Percentiles rank a stretch among this genome's conserved stretches.
Conservation (phyloP, 2,329 filamentous ascomycete genomes). For the Claviceps monticola region DNA sequence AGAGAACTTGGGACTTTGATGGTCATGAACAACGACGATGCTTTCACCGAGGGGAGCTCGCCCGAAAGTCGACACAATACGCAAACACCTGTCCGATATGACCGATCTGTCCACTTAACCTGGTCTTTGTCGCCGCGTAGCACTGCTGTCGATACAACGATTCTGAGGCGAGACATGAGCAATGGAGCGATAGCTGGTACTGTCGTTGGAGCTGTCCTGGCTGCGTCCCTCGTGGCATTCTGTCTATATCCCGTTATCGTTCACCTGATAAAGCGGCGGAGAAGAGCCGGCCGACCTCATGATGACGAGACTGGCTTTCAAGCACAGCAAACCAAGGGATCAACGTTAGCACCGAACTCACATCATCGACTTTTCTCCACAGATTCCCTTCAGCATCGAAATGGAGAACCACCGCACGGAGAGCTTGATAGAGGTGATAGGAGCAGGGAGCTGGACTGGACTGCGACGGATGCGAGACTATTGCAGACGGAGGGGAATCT, state of each 20-base stretch:
- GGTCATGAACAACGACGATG: neutral
- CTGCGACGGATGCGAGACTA: slow-evolving; percentile 7
- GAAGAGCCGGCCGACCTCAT: slow-evolving; percentile 9
- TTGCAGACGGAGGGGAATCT: neutral
- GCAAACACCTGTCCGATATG: neutral
- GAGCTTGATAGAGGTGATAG: slow-evolving; percentile 6
- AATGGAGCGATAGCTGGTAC: slow-evolving; percentile 25
- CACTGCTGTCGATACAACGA: slow-evolving; percentile 6
- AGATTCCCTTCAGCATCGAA: slow-evolving; percentile 21
- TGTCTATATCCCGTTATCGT: slow-evolving; percentile 28
- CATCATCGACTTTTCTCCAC: slow-evolving; percentile 22
- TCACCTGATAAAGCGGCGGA: slow-evolving; percentile 17
- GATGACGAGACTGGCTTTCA: slow-evolving; percentile 19
- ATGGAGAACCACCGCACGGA: slow-evolving; percentile 16
- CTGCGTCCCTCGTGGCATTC: slow-evolving; percentile 18
- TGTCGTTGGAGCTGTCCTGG: slow-evolving; percentile 22
- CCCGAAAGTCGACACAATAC: neutral
- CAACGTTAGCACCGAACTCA: slow-evolving; percentile 7
- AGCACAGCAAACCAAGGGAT: slow-evolving; percentile 7
- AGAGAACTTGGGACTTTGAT: neutral
- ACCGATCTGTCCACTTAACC: neutral
- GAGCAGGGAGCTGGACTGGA: slow-evolving; percentile 15
- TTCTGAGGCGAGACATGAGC: slow-evolving; percentile 16
- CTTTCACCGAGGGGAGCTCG: neutral
- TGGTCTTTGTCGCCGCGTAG: neutral